Conservation (phyloP, 2,329 filamentous ascomycete genomes). For the Intubia oerlemansii region DNA sequence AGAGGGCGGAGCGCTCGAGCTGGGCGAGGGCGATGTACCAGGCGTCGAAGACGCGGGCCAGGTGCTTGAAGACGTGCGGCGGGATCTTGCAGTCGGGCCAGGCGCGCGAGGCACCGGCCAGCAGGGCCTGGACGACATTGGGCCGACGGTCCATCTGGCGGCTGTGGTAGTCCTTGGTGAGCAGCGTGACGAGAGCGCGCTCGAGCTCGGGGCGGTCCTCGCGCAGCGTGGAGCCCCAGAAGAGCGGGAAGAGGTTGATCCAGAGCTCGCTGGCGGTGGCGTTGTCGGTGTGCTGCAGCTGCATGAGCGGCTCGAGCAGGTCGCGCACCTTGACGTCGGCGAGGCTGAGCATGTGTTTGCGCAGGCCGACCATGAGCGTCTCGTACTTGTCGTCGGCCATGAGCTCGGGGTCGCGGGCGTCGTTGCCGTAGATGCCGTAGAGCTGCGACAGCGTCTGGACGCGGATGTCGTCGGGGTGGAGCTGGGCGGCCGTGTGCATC, state of each 20-base stretch:
- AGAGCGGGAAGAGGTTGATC: slow-evolving; percentile 79
- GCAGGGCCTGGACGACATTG: slow-evolving; percentile 81
- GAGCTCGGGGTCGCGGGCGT: slow-evolving; percentile 37
- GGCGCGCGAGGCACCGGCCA: slow-evolving; percentile 70
- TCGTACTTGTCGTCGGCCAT: slow-evolving; percentile 76
- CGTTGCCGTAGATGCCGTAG: slow-evolving; percentile 52
- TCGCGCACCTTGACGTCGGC: slow-evolving; percentile 76
- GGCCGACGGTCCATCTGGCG: slow-evolving; percentile 87
- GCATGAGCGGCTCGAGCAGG: slow-evolving; percentile 69
- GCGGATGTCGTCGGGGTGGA: slow-evolving; percentile 70
- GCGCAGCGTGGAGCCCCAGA: slow-evolving; percentile 70
- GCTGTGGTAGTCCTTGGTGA: slow-evolving; percentile 91
- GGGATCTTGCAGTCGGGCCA: slow-evolving; percentile 81
- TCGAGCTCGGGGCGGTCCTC: slow-evolving; percentile 85
- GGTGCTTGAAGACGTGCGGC: slow-evolving; percentile 87
- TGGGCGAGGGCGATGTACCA: slow-evolving; percentile 93
- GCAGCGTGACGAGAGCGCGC: slow-evolving; percentile 68
- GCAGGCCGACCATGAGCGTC: slow-evolving; percentile 53
- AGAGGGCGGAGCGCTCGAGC: slow-evolving; percentile 73
- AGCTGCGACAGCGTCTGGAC: slow-evolving; percentile 53
- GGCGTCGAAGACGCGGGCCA: slow-evolving; percentile 81
- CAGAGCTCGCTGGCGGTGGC: slow-evolving; percentile 75
- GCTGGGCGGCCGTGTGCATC: slow-evolving; percentile 53
- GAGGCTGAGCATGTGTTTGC: slow-evolving; percentile 64
- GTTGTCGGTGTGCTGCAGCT: slow-evolving; percentile 77